These are phyloP conservation scores for Zoysia japonica DNA, from an alignment of 176 grass and related monocot species.

Conservation along the genomic window DNA sequence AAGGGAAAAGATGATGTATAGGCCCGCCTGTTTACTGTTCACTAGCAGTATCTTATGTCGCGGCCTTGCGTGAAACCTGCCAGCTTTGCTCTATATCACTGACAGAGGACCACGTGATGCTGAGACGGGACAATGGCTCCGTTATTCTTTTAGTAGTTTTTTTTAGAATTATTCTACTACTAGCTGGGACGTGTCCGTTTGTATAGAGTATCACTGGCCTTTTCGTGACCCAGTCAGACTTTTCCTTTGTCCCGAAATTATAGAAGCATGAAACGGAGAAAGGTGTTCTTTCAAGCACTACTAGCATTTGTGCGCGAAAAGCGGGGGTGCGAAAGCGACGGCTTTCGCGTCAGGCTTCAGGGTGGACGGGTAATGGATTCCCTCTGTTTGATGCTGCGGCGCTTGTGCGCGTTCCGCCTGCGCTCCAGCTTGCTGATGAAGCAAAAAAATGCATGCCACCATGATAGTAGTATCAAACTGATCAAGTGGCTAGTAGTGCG, in stretches of 20 bases:
- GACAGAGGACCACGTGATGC: conserved; percentile 18
- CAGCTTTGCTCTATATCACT: conserved; percentile 28
- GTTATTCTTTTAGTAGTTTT: neutral
- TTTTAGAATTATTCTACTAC: too few species aligned
- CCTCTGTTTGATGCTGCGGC: neutral
- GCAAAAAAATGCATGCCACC: neutral
- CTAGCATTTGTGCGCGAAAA: conserved; percentile 28
- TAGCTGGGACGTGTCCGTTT: conserved; percentile 15
- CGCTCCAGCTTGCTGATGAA: conserved; percentile 32
- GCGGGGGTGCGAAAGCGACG: conserved; percentile 7
- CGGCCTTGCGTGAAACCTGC: conserved; percentile 21
- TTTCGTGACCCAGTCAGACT: neutral
- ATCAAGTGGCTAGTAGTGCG: neutral
- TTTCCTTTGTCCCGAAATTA: neutral
- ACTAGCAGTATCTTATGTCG: neutral
- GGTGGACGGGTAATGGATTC: neutral
- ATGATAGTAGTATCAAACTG: neutral
- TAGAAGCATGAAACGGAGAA: conserved; percentile 8
- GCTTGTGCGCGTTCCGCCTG: neutral
- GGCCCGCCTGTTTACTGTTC: neutral
- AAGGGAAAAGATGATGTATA: neutral
- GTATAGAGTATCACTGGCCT: neutral
- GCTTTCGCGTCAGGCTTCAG: neutral
- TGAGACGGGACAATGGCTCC: conserved; percentile 29
- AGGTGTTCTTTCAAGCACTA: conserved; percentile 21